Percentiles rank a stretch among this genome's conserved stretches.
These are phyloP conservation scores for Zygosaccharomyces pseudorouxii DNA, from an alignment of 805 yeast genomes.

Conservation along the genomic window DNA sequence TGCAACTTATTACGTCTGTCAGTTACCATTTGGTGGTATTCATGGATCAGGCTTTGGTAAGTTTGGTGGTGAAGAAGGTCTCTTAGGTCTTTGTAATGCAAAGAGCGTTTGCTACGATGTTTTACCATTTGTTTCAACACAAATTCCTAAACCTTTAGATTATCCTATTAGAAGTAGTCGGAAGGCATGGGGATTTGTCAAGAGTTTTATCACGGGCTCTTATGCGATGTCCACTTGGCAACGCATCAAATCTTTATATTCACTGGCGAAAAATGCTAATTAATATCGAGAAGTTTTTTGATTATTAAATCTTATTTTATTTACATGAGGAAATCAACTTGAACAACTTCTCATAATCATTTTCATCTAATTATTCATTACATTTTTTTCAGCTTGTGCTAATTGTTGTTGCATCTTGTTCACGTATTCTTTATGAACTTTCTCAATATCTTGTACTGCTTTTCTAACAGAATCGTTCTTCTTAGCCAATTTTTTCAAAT, in stretches of 20 bases:
- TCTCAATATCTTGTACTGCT: conserved; percentile 59
- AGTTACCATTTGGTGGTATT: conserved; percentile 94
- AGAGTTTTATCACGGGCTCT: conserved; percentile 76
- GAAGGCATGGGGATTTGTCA: conserved; percentile 86
- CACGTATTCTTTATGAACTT: conserved; percentile 58
- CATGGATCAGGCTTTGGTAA: conserved; percentile 95
- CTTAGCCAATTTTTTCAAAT: conserved; percentile 47
- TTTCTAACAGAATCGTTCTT: conserved; percentile 53
- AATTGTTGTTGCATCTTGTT: conserved; percentile 52
- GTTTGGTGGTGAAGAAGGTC: conserved; percentile 97
- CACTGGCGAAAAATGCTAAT: conserved; percentile 45
- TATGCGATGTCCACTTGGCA: conserved; percentile 75
- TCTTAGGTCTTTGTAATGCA: conserved; percentile 80
- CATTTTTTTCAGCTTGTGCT: conserved; percentile 51
- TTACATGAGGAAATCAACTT: background rate
- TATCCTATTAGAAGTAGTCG: conserved; percentile 81
- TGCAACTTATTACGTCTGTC: conserved; percentile 94
- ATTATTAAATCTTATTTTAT: background rate
- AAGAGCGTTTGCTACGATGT: conserved; percentile 86
- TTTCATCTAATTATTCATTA: conserved; percentile 16
- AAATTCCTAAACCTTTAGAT: conserved; percentile 84
- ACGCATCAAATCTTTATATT: conserved; percentile 49
- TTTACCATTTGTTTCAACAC: conserved; percentile 69
- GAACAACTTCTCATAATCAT: background rate
- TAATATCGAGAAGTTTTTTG: conserved; percentile 1